A percentile compares a stretch with the other conserved stretches of the same genome.
Evolutionary conservation across 2,329 filamentous ascomycete species (phyloP).

Genomic region (Sarocladiaceae sp.): DNA sequence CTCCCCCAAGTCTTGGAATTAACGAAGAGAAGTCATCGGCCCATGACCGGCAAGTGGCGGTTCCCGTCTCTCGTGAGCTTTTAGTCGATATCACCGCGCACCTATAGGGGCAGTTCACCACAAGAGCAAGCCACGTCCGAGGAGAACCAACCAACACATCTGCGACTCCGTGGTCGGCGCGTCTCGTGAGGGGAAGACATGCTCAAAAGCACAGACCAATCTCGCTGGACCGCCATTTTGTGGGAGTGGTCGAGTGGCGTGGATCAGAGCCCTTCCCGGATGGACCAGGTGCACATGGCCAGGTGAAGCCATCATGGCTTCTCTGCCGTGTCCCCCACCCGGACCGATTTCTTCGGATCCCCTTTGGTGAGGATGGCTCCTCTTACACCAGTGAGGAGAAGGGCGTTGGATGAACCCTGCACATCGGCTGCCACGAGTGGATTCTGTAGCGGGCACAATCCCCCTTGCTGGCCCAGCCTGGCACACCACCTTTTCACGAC

Average conservation of each 20-base stretch:
- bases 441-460: too few species aligned
- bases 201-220: too few species aligned
- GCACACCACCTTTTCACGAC: neutral
- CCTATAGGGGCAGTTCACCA: neutral
- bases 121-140: neutral
- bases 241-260: constrained; percentile 1
- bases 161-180: constrained; percentile 3
- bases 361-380: neutral
- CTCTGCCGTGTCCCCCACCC: constrained; percentile 8
- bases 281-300: constrained; percentile 4
- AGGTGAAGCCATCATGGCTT: constrained; percentile 7
- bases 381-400: neutral
- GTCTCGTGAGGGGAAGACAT: neutral
- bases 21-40: too few species aligned
- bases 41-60: too few species aligned
- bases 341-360: neutral
- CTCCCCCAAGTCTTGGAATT: too few species aligned
- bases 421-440: too few species aligned
- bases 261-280: constrained; percentile 6
- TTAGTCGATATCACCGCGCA: too few species aligned
- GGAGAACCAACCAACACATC: neutral
- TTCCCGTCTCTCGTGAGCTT: too few species aligned
- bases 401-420: constrained; percentile 2
- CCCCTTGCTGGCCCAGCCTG: too few species aligned
- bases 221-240: too few species aligned